Percentiles rank a stretch among this genome's conserved stretches.
These are phyloP conservation scores for Hericium rajendrae DNA, from an alignment of 768 basidiomycete species.

Conservation along the genomic window DNA sequence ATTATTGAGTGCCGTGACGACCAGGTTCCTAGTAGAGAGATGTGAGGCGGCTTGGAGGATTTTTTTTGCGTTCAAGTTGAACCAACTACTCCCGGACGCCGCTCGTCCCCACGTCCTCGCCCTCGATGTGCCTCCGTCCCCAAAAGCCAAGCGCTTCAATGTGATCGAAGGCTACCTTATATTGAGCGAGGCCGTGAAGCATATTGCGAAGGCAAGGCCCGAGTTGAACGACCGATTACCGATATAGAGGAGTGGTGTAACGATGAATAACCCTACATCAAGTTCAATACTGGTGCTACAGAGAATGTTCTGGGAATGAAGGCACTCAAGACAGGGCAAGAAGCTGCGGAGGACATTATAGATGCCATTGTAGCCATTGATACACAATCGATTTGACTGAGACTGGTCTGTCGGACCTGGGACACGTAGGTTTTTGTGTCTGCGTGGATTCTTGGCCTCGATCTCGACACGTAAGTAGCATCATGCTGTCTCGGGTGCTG, in stretches of 20 bases:
- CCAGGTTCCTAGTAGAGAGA: too few relatives aligned
- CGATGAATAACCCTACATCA: neutral
- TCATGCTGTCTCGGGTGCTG: too few relatives aligned
- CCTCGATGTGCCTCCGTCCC: constrained; percentile 6
- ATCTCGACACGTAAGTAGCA: too few relatives aligned
- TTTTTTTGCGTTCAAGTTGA: too few relatives aligned
- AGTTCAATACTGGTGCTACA: neutral
- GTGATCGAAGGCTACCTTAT: constrained; percentile 16
- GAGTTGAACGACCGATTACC: constrained; percentile 17
- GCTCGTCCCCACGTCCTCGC: constrained; percentile 19
- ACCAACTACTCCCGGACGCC: constrained; percentile 13
- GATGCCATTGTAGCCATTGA: neutral
- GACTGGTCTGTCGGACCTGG: neutral
- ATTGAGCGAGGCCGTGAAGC: constrained; percentile 18
- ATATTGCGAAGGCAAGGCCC: constrained; percentile 16
- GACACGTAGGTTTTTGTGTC: neutral
- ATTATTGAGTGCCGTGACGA: too few relatives aligned
- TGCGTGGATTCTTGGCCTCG: too few relatives aligned
- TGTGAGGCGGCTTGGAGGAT: too few relatives aligned
- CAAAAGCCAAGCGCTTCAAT: constrained; percentile 14
- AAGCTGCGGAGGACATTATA: neutral
- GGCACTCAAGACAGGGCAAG: neutral
- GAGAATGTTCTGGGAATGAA: neutral
- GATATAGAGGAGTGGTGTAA: neutral
- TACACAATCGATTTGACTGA: neutral